Conservation (phyloP, 2,329 filamentous ascomycete genomes). For the Reticulascus tulasneorum region DNA sequence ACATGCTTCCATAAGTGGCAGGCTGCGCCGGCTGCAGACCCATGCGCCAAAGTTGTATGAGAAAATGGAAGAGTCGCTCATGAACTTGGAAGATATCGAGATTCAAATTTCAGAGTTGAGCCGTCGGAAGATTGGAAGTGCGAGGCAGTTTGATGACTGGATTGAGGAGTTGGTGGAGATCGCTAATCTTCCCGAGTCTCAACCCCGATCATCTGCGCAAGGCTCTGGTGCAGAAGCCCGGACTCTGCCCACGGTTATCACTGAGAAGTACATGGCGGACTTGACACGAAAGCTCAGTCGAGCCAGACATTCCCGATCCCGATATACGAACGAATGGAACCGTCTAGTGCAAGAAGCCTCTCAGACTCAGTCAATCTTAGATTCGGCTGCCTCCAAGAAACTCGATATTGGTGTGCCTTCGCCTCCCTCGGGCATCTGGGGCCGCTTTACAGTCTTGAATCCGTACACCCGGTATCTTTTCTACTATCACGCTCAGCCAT, state of each 20-base stretch:
- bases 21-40: conserved; percentile 70
- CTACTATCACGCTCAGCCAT: conserved; percentile 70
- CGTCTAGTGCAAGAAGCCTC: conserved; percentile 69
- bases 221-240: conserved; percentile 39
- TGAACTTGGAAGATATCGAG: conserved; percentile 77
- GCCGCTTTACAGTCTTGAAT: conserved; percentile 60
- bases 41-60: conserved; percentile 82
- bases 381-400: conserved; percentile 75
- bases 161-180: conserved; percentile 89
- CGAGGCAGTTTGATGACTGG: conserved; percentile 80
- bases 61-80: conserved; percentile 77
- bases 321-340: conserved; percentile 85
- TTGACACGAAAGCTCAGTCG: conserved; percentile 77
- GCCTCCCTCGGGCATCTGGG: conserved; percentile 50
- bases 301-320: conserved; percentile 75
- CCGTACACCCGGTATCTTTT: conserved; percentile 79
- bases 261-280: conserved; percentile 88
- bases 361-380: conserved; percentile 74
- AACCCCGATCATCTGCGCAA: conserved; percentile 37
- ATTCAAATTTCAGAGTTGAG: conserved; percentile 74
- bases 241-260: conserved; percentile 75
- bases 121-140: conserved; percentile 74
- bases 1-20: conserved; percentile 71
- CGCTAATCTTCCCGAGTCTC: conserved; percentile 62
- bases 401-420: conserved; percentile 68